Percentiles rank a stretch among this genome's conserved stretches.
Evolutionary conservation across 192 early-diverging fungal species (phyloP).

Genomic region (Umbelopsis sp.): DNA sequence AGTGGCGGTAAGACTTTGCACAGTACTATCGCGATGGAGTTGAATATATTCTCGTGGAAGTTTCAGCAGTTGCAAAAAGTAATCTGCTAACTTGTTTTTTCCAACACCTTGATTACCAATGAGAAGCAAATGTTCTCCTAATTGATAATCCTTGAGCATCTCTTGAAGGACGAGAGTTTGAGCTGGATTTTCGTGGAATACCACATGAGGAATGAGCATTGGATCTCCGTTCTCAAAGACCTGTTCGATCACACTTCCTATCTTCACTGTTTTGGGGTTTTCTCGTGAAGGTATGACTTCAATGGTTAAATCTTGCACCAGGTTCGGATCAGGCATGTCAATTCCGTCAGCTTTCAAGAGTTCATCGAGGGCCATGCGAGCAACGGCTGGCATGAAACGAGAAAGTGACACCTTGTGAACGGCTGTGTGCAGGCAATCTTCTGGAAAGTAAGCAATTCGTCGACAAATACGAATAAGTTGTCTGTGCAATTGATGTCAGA

Average conservation of each 20-base stretch:
- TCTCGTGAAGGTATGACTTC: constrained; percentile 53
- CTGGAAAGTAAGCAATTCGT: constrained; percentile 61
- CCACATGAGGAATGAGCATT: constrained; percentile 64
- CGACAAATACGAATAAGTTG: constrained; percentile 76
- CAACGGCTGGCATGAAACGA: constrained; percentile 72
- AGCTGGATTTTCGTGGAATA: constrained; percentile 77
- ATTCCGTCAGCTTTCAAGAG: constrained; percentile 63
- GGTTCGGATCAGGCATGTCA: constrained; percentile 32
- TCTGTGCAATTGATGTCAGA: constrained; percentile 31
- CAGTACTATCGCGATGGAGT: constrained; percentile 78
- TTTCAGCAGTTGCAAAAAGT: constrained; percentile 71
- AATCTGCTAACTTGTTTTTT: constrained; percentile 66
- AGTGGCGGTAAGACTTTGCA: constrained; percentile 75
- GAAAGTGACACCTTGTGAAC: constrained; percentile 70
- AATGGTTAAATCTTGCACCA: constrained; percentile 46
- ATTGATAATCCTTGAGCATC: constrained; percentile 77
- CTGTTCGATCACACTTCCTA: constrained; percentile 53
- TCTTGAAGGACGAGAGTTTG: constrained; percentile 74
- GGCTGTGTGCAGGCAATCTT: constrained; percentile 63
- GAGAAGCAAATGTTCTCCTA: constrained; percentile 80
- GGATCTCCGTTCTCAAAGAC: constrained; percentile 59
- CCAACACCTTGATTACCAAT: constrained; percentile 85
- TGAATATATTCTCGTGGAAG: constrained; percentile 81
- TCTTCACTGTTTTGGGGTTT: constrained; percentile 51
- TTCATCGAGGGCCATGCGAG: constrained; percentile 64